These are phyloP conservation scores for Dipodascopsis tothii DNA, from an alignment of 805 yeast species.

Conservation along the genomic window DNA sequence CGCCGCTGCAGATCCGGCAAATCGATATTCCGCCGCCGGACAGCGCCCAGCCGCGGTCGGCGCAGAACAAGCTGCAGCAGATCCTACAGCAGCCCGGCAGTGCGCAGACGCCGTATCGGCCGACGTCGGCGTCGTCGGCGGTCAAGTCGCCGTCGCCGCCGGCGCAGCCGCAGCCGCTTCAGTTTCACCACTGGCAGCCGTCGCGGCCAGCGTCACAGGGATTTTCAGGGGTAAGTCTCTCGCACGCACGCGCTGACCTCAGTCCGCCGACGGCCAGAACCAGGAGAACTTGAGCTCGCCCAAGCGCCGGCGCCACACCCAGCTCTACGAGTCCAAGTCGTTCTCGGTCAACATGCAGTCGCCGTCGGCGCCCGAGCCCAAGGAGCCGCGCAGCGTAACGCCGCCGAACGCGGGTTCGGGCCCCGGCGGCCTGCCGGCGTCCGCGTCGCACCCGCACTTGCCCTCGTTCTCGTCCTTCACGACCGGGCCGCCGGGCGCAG, in stretches of 20 bases:
- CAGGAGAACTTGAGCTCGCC: slow-evolving; percentile 5
- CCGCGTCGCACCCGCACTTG: not conserved
- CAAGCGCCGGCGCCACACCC: slow-evolving; percentile 15
- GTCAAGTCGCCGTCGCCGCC: slow-evolving; percentile 8
- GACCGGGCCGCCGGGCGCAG: slow-evolving; percentile 4
- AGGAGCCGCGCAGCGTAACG: not conserved
- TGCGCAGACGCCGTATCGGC: slow-evolving; percentile 1
- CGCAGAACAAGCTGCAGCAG: not conserved
- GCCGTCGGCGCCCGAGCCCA: too few species aligned
- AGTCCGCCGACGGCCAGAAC: too few species aligned
- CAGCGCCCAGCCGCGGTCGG: not conserved
- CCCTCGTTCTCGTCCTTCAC: not conserved
- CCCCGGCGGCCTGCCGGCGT: not conserved
- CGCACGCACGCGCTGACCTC: not conserved
- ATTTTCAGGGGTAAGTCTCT: not conserved
- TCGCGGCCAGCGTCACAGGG: not conserved
- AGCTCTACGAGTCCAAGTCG: not conserved
- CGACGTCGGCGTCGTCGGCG: slow-evolving; percentile 3
- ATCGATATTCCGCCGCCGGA: slow-evolving; percentile 3
- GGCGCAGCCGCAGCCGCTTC: slow-evolving; percentile 8
- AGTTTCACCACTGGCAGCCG: slow-evolving; percentile 23
- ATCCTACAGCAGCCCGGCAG: not conserved
- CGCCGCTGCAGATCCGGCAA: slow-evolving; percentile 17
- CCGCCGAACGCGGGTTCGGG: not conserved
- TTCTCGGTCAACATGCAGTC: not conserved